phyloP scores from a whole-genome alignment of 2,329 filamentous ascomycete species.

The Curvularia spicifera region DNA sequence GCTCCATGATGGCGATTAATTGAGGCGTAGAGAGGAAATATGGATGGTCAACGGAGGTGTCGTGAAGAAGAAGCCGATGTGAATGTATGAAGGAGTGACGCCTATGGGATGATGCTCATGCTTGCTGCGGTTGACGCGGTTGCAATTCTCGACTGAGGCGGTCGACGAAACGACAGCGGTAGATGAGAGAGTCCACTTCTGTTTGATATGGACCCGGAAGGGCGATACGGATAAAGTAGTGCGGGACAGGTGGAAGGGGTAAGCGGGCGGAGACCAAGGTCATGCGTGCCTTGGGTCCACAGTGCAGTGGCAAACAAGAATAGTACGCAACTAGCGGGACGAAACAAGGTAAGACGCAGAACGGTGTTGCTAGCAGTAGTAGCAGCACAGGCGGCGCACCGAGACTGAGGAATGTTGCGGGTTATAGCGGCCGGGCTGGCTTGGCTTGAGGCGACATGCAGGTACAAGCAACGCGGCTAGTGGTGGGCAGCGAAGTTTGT shows the following conservation, averaged over 20 bases:
- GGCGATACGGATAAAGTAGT: constrained; percentile 42
- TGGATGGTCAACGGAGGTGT: constrained; percentile 1
- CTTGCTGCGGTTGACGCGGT: constrained; percentile 29
- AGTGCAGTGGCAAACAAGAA: constrained; percentile 31
- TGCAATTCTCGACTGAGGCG: constrained; percentile 16
- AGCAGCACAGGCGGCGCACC: constrained; percentile 33
- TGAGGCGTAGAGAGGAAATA: background rate
- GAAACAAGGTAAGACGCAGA: constrained; percentile 33
- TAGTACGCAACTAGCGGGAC: constrained; percentile 40
- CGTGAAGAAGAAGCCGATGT: constrained; percentile 19
- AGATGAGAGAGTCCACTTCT: constrained; percentile 31
- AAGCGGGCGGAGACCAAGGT: constrained; percentile 35
- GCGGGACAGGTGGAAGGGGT: constrained; percentile 37
- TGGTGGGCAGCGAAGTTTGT: constrained; percentile 34
- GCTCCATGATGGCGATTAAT: constrained; percentile 33
- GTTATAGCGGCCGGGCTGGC: constrained; percentile 32
- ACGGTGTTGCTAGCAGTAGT: constrained; percentile 26
- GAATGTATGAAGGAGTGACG: constrained; percentile 25
- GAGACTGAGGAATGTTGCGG: constrained; percentile 34
- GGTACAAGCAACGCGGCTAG: constrained; percentile 32
- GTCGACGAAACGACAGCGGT: constrained; percentile 15
- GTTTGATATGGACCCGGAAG: constrained; percentile 31
- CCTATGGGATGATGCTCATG: constrained; percentile 41
- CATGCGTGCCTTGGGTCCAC: constrained; percentile 46
- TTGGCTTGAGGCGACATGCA: constrained; percentile 36